Evolutionary conservation across 371 early-diverging fungal species (phyloP).

Genomic region (Neoconidiobolus thromboides): DNA sequence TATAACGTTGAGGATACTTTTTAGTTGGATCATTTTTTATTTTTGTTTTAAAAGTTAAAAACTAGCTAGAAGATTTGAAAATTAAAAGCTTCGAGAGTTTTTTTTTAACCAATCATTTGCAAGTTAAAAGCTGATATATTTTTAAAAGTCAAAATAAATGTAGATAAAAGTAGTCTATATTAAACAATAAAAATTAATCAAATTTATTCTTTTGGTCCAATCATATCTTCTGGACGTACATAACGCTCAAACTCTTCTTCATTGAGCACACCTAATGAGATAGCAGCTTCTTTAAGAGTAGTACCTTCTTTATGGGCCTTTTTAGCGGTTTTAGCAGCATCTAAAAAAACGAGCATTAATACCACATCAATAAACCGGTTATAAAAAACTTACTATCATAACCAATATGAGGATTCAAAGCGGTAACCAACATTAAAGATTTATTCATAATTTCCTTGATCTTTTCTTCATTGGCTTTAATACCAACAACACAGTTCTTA

Average conservation of each 20-base stretch:
- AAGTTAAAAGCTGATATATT: no score
- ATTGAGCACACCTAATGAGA: slow-evolving; percentile 56
- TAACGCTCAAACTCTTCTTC: slow-evolving; percentile 75
- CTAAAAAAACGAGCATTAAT: slow-evolving; percentile 10
- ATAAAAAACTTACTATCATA: slow-evolving; percentile 23
- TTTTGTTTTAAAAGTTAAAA: background rate
- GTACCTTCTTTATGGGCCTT: slow-evolving; percentile 73
- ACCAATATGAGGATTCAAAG: slow-evolving; percentile 77
- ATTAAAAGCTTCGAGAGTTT: background rate
- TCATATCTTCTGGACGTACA: slow-evolving; percentile 82
- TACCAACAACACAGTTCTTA: slow-evolving; percentile 81
- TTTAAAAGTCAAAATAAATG: no score
- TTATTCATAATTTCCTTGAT: slow-evolving; percentile 72
- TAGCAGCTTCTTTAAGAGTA: slow-evolving; percentile 67
- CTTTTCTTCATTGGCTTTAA: slow-evolving; percentile 67
- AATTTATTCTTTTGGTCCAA: slow-evolving; percentile 18
- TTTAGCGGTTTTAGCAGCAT: slow-evolving; percentile 83
- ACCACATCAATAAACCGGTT: background rate
- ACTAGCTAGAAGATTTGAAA: background rate
- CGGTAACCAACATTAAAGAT: slow-evolving; percentile 77
- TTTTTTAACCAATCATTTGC: background rate
- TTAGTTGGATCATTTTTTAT: slow-evolving; percentile 55
- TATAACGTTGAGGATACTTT: slow-evolving; percentile 69
- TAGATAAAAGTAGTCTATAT: no score
- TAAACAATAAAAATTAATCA: no score